Evolutionary conservation across 176 grass and related monocot species (phyloP).

Genomic region (Phoenix roebelenii): DNA sequence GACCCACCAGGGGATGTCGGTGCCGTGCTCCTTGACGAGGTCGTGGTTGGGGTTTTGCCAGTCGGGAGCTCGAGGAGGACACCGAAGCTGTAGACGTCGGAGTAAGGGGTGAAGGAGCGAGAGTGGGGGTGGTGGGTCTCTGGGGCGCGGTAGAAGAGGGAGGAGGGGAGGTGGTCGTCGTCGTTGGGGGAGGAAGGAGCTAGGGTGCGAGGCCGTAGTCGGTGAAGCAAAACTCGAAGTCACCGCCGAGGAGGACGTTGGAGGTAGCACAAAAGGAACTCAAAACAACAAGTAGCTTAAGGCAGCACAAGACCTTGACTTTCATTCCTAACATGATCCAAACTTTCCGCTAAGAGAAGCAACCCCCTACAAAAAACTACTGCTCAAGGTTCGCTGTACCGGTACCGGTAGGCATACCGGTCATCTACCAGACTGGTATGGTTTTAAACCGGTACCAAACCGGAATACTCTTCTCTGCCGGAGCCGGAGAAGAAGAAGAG

Average conservation of each 20-base stretch:
- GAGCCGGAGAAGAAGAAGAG: too few species aligned
- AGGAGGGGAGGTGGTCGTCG: slow-evolving; percentile 8
- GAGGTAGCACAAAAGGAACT: not conserved
- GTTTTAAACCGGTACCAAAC: too few species aligned
- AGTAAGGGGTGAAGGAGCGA: slow-evolving; percentile 28
- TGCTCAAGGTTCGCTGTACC: too few species aligned
- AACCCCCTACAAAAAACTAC: too few species aligned
- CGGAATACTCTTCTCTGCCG: too few species aligned
- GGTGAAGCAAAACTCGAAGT: slow-evolving; percentile 69
- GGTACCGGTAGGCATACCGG: too few species aligned
- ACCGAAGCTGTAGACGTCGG: slow-evolving; percentile 82
- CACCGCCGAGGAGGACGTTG: slow-evolving; percentile 27
- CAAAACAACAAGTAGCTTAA: too few species aligned
- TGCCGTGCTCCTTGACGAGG: slow-evolving; percentile 38
- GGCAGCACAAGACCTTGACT: too few species aligned
- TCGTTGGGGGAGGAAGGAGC: slow-evolving; percentile 28
- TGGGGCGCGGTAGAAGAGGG: slow-evolving; percentile 45
- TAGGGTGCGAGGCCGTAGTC: slow-evolving; percentile 61
- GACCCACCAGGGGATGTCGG: slow-evolving; percentile 68
- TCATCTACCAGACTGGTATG: too few species aligned
- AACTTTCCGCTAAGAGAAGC: too few species aligned
- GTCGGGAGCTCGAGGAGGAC: slow-evolving; percentile 88
- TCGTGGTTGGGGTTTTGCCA: slow-evolving; percentile 57
- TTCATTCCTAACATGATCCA: too few species aligned
- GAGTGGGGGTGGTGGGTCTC: slow-evolving; percentile 22